Base-by-base conservation (phyloP, 805 yeast species). In the Saturnispora serradocipensis region DNA sequence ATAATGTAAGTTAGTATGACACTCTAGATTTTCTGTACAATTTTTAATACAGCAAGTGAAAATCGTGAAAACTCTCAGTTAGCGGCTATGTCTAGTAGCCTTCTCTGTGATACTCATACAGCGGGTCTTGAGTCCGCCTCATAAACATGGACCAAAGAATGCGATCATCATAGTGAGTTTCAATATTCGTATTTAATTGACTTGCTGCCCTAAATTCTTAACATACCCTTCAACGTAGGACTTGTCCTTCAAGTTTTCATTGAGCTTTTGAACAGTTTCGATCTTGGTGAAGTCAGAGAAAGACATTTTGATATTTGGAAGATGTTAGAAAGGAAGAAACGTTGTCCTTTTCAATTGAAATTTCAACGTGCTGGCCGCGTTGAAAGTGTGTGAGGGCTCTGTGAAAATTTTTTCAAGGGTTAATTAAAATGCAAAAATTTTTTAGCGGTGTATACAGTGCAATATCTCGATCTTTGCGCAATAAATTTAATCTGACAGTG, bases 91-190 rank as follows among this genome's bases (percentile, higher is more conserved):
- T 57, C 62, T 74, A 59, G 56, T 58, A 58, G 57, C 60, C 59
- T 60, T 66, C 66, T 56, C 54, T 59, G 72, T 84, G 82, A 81
- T 87, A 86, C 90, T 87, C 95, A 88, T 83, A 64, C 82, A 82
- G 86, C 84, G 90, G 95, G 95, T 84, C 91, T 86, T 86, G 80
- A 83, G 73, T 75, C 88, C 95, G 83, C 89, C 86, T 88, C 95
- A 81, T 84, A 84, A 87, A 87, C 95, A 86, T 90, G 95, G 95
- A 86, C 95, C 95, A 86, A 84, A 67, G 70, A 66, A 65, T 76
- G 68, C 67, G 74, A 73, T 85, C 89, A 85, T 83, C 88, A 82
- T 77, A 51, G 57, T 42, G 34, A 39, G 47, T 38, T 9, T 20
- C 10, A 18, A 16, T 13, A 8, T 10, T 25, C 9, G 15, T 25